These are phyloP conservation scores for Sporothrix inflata DNA, from an alignment of 2,329 filamentous ascomycete genomes.

Conservation along the genomic window DNA sequence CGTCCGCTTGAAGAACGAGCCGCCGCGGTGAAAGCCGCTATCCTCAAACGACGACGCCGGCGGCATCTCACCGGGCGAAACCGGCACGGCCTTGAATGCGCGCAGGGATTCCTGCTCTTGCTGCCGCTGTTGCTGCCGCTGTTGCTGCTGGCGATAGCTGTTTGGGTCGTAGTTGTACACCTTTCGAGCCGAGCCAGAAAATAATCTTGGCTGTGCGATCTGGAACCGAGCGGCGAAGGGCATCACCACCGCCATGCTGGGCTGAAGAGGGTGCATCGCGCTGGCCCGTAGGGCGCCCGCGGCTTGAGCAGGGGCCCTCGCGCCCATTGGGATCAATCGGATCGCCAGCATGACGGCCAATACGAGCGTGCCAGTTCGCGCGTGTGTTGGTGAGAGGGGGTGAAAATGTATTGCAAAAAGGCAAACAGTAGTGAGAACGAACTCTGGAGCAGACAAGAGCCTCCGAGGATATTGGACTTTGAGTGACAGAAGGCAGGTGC, in stretches of 20 bases:
- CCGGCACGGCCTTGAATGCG: constrained; percentile 29
- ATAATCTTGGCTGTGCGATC: not conserved
- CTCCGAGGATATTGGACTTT: not conserved
- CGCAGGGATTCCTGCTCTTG: constrained; percentile 5
- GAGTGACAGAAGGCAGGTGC: constrained; percentile 2
- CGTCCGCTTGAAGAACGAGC: constrained; percentile 21
- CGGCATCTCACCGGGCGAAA: constrained; percentile 31
- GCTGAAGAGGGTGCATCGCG: not conserved
- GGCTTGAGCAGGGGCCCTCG: not conserved
- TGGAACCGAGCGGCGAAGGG: not conserved
- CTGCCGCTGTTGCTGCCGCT: constrained; percentile 18
- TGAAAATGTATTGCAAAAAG: not conserved
- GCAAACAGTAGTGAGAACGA: not conserved
- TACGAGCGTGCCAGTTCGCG: not conserved
- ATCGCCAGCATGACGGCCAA: constrained; percentile 6
- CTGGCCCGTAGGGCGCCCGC: not conserved
- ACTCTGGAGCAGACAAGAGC: not conserved
- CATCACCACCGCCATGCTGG: not conserved
- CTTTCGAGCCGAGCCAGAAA: constrained; percentile 20
- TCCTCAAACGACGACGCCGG: constrained; percentile 29
- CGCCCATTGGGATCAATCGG: constrained; percentile 9
- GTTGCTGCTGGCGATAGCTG: not conserved
- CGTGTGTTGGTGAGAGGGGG: not conserved
- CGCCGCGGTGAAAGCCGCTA: constrained; percentile 5
- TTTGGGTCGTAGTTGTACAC: constrained; percentile 32